Percentiles rank a stretch among this genome's conserved stretches.
phyloP scores from a whole-genome alignment of 768 basidiomycete species.

The Suillus tomentosus region DNA sequence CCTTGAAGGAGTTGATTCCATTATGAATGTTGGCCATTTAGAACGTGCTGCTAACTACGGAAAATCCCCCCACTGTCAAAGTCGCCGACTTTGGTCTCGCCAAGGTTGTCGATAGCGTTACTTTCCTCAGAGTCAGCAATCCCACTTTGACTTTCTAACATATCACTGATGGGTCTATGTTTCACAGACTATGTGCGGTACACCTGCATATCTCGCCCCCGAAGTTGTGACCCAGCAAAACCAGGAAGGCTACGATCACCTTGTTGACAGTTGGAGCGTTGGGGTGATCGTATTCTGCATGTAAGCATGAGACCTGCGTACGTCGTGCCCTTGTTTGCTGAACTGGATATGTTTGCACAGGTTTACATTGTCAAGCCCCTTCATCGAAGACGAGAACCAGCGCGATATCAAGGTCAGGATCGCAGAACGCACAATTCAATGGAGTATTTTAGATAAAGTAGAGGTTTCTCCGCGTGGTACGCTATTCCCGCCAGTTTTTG shows the following conservation, averaged over 20 bases:
- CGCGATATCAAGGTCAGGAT: constrained; percentile 65
- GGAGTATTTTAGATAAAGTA: constrained; percentile 45
- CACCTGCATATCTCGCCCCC: constrained; percentile 91
- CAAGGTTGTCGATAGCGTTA: constrained; percentile 81
- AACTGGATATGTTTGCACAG: constrained; percentile 36
- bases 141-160: not conserved
- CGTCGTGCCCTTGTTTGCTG: constrained; percentile 15
- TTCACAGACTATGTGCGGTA: constrained; percentile 89
- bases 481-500: constrained; percentile 16
- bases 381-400: constrained; percentile 71
- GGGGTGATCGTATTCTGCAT: constrained; percentile 94
- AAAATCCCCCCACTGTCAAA: constrained; percentile 72
- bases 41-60: constrained; percentile 83
- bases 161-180: constrained; percentile 5
- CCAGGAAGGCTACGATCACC: constrained; percentile 75
- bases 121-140: constrained; percentile 66
- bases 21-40: constrained; percentile 26
- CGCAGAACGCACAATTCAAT: constrained; percentile 60
- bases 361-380: constrained; percentile 78
- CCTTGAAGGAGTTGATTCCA: constrained; percentile 9
- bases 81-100: constrained; percentile 97
- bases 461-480: constrained; percentile 51
- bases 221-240: constrained; percentile 76
- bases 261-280: constrained; percentile 96
- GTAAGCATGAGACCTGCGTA: constrained; percentile 45